phyloP scores from a whole-genome alignment of 1,284 basidiomycete genomes.

The Ganoderma sp. region DNA sequence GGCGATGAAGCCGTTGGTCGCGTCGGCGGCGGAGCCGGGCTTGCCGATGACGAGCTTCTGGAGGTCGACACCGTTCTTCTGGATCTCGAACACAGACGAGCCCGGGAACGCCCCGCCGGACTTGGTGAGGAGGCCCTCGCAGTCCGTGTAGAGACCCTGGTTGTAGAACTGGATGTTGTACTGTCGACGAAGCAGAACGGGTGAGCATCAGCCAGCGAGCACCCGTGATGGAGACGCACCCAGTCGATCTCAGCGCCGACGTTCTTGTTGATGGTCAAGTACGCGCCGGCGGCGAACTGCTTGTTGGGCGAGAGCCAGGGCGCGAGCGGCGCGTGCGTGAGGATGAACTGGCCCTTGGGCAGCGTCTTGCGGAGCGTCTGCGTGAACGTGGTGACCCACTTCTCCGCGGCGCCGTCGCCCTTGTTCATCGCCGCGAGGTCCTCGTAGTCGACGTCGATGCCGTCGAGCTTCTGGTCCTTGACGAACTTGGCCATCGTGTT shows the following conservation, averaged over 20 bases:
- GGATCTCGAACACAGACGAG: slow-evolving; percentile 62
- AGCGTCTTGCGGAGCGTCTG: slow-evolving; percentile 42
- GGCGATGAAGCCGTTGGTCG: slow-evolving; percentile 62
- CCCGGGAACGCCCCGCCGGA: slow-evolving; percentile 27
- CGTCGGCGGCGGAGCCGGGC: slow-evolving; percentile 48
- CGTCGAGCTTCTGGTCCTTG: slow-evolving; percentile 47
- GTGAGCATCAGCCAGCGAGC: not conserved
- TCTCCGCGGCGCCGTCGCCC: slow-evolving; percentile 45
- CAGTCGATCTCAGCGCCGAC: slow-evolving; percentile 56
- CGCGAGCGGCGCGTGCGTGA: slow-evolving; percentile 52
- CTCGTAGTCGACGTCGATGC: slow-evolving; percentile 65
- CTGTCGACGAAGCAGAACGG: slow-evolving; percentile 31
- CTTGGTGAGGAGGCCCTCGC: slow-evolving; percentile 55
- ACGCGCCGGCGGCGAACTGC: slow-evolving; percentile 62
- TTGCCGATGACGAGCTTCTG: slow-evolving; percentile 65
- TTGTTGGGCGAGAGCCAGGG: slow-evolving; percentile 58
- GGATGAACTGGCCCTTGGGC: slow-evolving; percentile 43
- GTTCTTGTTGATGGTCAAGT: slow-evolving; percentile 57
- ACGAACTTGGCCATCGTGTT: slow-evolving; percentile 53
- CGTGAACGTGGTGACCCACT: slow-evolving; percentile 53
- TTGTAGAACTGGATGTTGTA: slow-evolving; percentile 67
- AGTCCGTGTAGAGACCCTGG: slow-evolving; percentile 54
- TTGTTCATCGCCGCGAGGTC: slow-evolving; percentile 53
- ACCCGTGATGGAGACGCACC: slow-evolving; percentile 31
- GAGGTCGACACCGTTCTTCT: slow-evolving; percentile 55